These are phyloP conservation scores for Botrytis squamosa DNA, from an alignment of 2,329 filamentous ascomycete genomes.

Conservation along the genomic window DNA sequence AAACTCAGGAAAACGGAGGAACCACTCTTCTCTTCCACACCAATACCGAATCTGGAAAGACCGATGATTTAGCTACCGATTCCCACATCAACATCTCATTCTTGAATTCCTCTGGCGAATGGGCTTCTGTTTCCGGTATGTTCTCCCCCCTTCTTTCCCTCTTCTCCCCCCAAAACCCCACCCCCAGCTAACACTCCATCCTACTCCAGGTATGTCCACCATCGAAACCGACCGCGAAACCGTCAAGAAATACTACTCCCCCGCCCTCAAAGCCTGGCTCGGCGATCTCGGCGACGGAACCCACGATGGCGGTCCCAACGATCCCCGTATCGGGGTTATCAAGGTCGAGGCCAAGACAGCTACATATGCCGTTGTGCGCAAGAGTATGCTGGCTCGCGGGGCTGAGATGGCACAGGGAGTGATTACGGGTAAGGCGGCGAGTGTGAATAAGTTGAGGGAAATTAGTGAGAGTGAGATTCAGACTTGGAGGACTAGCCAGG, in stretches of 20 bases:
- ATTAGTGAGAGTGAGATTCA: constrained; percentile 63
- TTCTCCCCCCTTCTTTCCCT: too few relatives aligned
- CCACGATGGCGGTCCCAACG: constrained; percentile 78
- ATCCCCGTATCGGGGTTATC: constrained; percentile 81
- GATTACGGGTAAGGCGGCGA: constrained; percentile 67
- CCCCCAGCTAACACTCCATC: not conserved
- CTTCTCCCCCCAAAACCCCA: not conserved
- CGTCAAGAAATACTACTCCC: constrained; percentile 76
- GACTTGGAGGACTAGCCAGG: constrained; percentile 19
- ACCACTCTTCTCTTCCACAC: constrained; percentile 87
- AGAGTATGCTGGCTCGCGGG: constrained; percentile 61
- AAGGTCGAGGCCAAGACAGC: constrained; percentile 70
- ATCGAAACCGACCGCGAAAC: constrained; percentile 44
- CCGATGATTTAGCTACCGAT: constrained; percentile 72
- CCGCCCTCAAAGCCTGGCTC: constrained; percentile 76
- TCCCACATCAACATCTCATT: constrained; percentile 79
- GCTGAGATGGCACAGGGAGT: constrained; percentile 74
- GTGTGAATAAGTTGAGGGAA: constrained; percentile 74
- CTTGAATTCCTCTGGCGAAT: constrained; percentile 72
- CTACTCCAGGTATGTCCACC: not conserved
- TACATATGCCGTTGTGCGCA: constrained; percentile 66
- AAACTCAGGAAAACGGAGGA: constrained; percentile 66
- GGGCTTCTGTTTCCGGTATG: constrained; percentile 80
- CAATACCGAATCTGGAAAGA: constrained; percentile 88
- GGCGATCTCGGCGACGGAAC: constrained; percentile 80